Percentiles rank a stretch among this genome's conserved stretches.
Conservation (phyloP, 108 stramenopile genomes). For the Pelagomonas calceolata region DNA sequence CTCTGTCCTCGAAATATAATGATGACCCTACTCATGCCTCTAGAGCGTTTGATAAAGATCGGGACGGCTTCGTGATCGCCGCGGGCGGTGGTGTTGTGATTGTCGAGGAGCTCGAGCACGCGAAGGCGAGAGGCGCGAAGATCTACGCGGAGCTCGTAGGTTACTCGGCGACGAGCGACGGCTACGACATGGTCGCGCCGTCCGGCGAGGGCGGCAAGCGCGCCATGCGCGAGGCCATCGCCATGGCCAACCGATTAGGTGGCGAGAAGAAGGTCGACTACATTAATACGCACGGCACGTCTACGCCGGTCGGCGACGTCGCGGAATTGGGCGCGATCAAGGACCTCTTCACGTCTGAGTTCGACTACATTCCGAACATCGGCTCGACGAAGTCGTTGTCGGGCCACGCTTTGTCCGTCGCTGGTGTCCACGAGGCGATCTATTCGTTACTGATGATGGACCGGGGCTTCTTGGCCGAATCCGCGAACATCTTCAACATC, state of each 20-base stretch:
- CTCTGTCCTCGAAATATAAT: slow-evolving; percentile 76
- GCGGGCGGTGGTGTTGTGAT: slow-evolving; percentile 81
- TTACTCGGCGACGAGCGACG: slow-evolving; percentile 95
- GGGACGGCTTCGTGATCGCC: slow-evolving; percentile 98
- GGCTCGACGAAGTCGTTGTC: slow-evolving; percentile 89
- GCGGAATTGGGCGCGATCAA: slow-evolving; percentile 86
- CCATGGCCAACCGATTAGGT: slow-evolving; percentile 49
- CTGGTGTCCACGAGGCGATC: slow-evolving; percentile 92
- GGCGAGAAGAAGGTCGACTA: slow-evolving; percentile 72
- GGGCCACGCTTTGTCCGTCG: slow-evolving; percentile 95
- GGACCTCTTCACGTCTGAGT: slow-evolving; percentile 50
- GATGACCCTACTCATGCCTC: slow-evolving; percentile 71
- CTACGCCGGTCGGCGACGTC: slow-evolving; percentile 92
- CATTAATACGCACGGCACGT: slow-evolving; percentile 97
- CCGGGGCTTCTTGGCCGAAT: slow-evolving; percentile 85
- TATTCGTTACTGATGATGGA: slow-evolving; percentile 89
- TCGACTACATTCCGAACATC: slow-evolving; percentile 79
- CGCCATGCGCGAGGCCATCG: slow-evolving; percentile 86
- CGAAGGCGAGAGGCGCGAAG: slow-evolving; percentile 86
- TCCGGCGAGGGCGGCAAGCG: slow-evolving; percentile 82
- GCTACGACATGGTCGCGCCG: slow-evolving; percentile 96
- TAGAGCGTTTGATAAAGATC: slow-evolving; percentile 87
- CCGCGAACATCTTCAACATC: slow-evolving; percentile 72
- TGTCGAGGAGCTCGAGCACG: slow-evolving; percentile 61
- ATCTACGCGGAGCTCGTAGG: slow-evolving; percentile 90